phyloP scores from a whole-genome alignment of 768 basidiomycete genomes.

The Leucocoprinus birnbaumii region DNA sequence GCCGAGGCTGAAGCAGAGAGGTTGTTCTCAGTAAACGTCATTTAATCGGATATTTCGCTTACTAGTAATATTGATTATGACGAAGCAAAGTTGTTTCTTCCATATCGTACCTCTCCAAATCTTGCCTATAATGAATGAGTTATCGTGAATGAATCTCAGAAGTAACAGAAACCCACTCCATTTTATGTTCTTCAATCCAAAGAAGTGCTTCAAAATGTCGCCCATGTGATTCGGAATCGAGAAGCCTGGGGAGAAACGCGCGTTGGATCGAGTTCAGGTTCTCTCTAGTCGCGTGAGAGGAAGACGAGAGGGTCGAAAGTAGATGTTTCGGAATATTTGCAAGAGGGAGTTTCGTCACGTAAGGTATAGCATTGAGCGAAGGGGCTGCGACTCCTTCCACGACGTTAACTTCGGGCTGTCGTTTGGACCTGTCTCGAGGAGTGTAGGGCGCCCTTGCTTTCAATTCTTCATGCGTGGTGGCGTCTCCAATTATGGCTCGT shows the following conservation, averaged over 20 bases:
- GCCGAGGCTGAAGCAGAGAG: conserved; percentile 17
- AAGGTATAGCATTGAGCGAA: conserved; percentile 37
- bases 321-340: conserved; percentile 37
- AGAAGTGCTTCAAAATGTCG: conserved; percentile 48
- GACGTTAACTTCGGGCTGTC: conserved; percentile 30
- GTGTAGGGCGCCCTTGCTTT: conserved; percentile 44
- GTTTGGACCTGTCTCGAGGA: conserved; percentile 29
- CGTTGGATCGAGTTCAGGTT: conserved; percentile 27
- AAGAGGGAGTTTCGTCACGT: conserved; percentile 34
- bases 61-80: conserved; percentile 37
- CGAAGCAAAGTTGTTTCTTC: conserved; percentile 26
- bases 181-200: conserved; percentile 52
- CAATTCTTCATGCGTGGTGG: conserved; percentile 41
- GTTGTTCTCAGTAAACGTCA: not conserved
- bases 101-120: conserved; percentile 37
- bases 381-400: conserved; percentile 42
- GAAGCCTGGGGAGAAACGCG: conserved; percentile 34
- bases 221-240: conserved; percentile 39
- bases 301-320: conserved; percentile 22
- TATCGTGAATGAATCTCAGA: conserved; percentile 1
- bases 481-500: conserved; percentile 42
- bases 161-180: conserved; percentile 29
- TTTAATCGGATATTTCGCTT: conserved; percentile 18
- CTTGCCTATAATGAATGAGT: conserved; percentile 27
- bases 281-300: conserved; percentile 23